A percentile compares a stretch with the other conserved stretches of the same genome.
Evolutionary conservation across 495 filamentous ascomycete species (phyloP).

Genomic region (Aspergillus mulundensis): DNA sequence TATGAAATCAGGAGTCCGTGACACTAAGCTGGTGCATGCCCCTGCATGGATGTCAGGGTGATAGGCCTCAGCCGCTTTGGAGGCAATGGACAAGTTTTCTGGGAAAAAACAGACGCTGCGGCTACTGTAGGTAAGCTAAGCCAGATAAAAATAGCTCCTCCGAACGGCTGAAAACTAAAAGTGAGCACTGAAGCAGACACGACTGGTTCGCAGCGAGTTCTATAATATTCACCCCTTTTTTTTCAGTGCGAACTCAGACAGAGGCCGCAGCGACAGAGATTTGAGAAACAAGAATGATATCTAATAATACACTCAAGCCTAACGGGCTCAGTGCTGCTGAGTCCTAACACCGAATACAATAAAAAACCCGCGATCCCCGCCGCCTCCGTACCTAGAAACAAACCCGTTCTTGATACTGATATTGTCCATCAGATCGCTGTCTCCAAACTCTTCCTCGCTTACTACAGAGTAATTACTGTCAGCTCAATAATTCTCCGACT

Average conservation of each 20-base stretch:
- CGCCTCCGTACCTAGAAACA: no score
- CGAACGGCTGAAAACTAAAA: background rate
- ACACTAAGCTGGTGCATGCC: background rate
- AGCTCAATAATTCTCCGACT: background rate
- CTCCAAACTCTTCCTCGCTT: background rate
- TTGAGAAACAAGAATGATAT: background rate
- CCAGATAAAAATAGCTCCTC: conserved; percentile 5
- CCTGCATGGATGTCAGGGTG: background rate
- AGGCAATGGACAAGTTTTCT: background rate
- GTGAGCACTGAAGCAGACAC: background rate
- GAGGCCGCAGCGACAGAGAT: background rate
- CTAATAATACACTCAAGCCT: background rate
- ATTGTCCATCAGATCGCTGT: background rate
- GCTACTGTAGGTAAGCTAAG: no score
- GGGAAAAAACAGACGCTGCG: background rate
- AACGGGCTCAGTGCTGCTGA: background rate
- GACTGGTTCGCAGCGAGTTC: background rate
- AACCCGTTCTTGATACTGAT: no score
- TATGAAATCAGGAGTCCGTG: background rate
- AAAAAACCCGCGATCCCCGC: background rate
- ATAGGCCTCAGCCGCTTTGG: background rate
- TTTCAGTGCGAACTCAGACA: background rate
- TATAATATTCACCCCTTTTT: conserved; percentile 2
- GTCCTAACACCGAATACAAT: background rate
- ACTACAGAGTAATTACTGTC: background rate